Base-by-base conservation (phyloP, 2,329 filamentous ascomycete species). In the Stagonosporopsis tanaceti region DNA sequence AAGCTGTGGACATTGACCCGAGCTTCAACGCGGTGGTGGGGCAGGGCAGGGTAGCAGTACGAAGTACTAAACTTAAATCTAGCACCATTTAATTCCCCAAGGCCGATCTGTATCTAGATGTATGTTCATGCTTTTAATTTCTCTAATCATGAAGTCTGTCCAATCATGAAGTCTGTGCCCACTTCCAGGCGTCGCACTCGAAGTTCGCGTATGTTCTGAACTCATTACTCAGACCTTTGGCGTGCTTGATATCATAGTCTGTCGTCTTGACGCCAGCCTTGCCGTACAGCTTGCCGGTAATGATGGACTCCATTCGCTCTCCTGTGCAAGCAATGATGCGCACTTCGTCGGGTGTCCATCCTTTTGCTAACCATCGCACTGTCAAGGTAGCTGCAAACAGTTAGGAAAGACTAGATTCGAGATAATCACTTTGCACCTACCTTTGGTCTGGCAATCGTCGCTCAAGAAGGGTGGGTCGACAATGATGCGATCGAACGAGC, bases 141-240 rank as follows among this genome's bases (percentile, higher is more conserved):
- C n/a, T n/a, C n/a, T n/a, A n/a, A n/a, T n/a, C n/a, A n/a, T n/a
- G n/a, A n/a, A n/a, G n/a, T n/a, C n/a, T n/a, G n/a, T n/a, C n/a
- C n/a, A n/a, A n/a, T n/a, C n/a, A 56, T 46, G 39, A 64, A 58
- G 59, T 53, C 20, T 51, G 53, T 14, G 44, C 60, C 72, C 73
- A 78, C 35, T 70, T 75, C 78, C 79, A 81, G 12, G 63, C 63
- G 15, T 77, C 77, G 66, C 87, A 85, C 72, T 91, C 88, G 69
- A 91, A 93, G 70, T 91, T 93, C 24, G 91, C 86, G 69, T 92
- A 94, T 74, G 89, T 93, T 69, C 85, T 84, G 72, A 93, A 95
- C 75, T 92, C 89, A 69, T 95, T 95, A 75, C 89, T 91, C 58
- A 95, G 77, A 0, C 89, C 89, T 60, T 86, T 85, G n/a, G 85